Base-by-base conservation (phyloP, 768 basidiomycete genomes). In the Collybia sordida region DNA sequence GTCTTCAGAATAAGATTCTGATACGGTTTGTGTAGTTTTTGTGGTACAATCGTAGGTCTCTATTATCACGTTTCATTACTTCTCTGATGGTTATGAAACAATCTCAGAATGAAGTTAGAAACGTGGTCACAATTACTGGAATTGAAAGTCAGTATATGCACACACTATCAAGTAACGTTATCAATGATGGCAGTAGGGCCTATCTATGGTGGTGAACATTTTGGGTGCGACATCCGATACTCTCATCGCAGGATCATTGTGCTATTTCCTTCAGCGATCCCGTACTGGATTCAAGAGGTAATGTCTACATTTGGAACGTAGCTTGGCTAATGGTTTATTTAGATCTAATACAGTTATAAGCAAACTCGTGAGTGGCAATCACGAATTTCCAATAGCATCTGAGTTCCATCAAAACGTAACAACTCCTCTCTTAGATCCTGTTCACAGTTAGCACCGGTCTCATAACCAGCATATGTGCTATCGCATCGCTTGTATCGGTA, bases 181-280 rank as follows among this genome's bases (percentile, higher is more conserved):
- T 40, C 14, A 44, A 19, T 21, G 31, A 31, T 24, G 43, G 46
- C 42, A 41, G 15, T 47, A 81, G 79, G 72, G 74, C 23, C 65
- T 81, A 24, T 81, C 81, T 3, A 79, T 81, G 72, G 68, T 77
- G 40, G 79, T 83, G 28, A 81, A 83, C 54, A 68, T 77, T 7
- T 59, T 81, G 24, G 79, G 75, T 9, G 79, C 77, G 7, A 69
- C 71, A 9, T 64, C 75, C 12, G 81, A 83, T 54, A 68, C 78
- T 25, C 53, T 75, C 47, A 83, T 83, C 41, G 75, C 80, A 27
- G 70, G 69, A 42, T 69, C 74, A 23, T 64, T 83, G 22, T 79
- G 75, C 56, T 71, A 65, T 53, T 77, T 79, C 58, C 68, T 83
- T 11, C 73, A 75, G 36, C 65, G 67, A 34, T 80, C 79, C 28